A percentile compares a stretch with the other conserved stretches of the same genome.
These are phyloP conservation scores for Sclerotinia nivalis DNA, from an alignment of 2,329 filamentous ascomycete genomes.

Conservation along the genomic window DNA sequence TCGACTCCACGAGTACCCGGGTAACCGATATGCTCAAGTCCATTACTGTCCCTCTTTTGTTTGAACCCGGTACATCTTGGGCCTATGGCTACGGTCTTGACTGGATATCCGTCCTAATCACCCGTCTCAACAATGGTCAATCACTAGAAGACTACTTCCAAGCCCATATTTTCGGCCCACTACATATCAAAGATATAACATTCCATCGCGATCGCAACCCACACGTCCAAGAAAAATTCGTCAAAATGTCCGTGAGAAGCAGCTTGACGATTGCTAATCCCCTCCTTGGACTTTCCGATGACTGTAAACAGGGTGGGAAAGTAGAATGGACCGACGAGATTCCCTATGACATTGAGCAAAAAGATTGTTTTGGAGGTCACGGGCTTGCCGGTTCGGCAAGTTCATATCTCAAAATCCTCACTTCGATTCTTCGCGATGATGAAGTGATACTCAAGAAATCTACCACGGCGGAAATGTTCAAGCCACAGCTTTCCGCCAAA, in stretches of 20 bases:
- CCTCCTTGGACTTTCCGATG: neutral
- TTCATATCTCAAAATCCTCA: constrained; percentile 1
- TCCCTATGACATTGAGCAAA: neutral
- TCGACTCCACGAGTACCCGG: neutral
- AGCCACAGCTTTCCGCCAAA: constrained; percentile 34
- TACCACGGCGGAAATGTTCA: constrained; percentile 8
- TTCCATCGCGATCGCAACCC: constrained; percentile 21
- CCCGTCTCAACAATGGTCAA: constrained; percentile 40
- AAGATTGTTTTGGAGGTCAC: constrained; percentile 20
- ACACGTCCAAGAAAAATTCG: neutral
- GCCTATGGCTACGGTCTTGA: constrained; percentile 56
- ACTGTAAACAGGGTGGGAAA: neutral
- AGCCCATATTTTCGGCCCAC: constrained; percentile 24
- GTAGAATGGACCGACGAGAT: neutral
- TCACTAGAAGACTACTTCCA: constrained; percentile 24
- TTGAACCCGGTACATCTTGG: constrained; percentile 63
- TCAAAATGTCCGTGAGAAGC: constrained; percentile 12
- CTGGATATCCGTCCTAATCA: constrained; percentile 53
- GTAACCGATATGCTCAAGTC: neutral
- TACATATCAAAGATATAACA: constrained; percentile 24
- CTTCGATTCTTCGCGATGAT: constrained; percentile 6
- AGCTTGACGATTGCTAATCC: neutral
- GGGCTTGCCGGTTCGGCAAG: constrained; percentile 13
- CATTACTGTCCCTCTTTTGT: constrained; percentile 51
- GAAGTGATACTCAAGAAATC: constrained; percentile 9